phyloP scores from a whole-genome alignment of 2,329 filamentous ascomycete genomes.

The Fusarium euwallaceae region DNA sequence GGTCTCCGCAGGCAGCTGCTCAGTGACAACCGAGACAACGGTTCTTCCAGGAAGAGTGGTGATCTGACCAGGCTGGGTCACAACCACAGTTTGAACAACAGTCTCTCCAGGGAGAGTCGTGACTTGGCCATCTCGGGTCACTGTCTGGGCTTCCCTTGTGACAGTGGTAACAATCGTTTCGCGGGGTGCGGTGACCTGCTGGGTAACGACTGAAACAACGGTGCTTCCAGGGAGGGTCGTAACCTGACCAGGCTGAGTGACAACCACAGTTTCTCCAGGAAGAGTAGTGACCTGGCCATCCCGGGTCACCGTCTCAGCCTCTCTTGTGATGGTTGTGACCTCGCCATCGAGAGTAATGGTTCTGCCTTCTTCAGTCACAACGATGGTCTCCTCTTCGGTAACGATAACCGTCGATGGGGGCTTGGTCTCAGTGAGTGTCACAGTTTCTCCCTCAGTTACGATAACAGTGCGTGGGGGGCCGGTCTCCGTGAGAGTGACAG shows the following conservation, averaged over 20 bases:
- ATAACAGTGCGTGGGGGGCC: constrained; percentile 9
- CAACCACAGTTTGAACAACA: constrained; percentile 39
- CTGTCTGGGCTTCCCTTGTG: constrained; percentile 13
- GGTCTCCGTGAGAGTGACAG: neutral
- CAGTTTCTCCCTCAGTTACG: constrained; percentile 11
- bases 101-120: constrained; percentile 43
- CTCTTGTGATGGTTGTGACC: neutral
- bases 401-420: constrained; percentile 11
- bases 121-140: constrained; percentile 41
- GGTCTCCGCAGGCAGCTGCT: constrained; percentile 46
- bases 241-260: constrained; percentile 42
- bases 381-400: constrained; percentile 21
- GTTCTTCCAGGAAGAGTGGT: constrained; percentile 47
- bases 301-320: constrained; percentile 35
- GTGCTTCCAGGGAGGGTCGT: constrained; percentile 24
- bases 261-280: constrained; percentile 32
- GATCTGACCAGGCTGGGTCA: constrained; percentile 38
- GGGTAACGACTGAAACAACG: neutral
- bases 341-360: constrained; percentile 16
- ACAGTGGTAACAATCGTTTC: neutral
- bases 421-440: constrained; percentile 3
- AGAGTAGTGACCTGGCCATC: constrained; percentile 38
- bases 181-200: neutral
- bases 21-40: constrained; percentile 51
- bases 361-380: constrained; percentile 25